Conservation (phyloP, 1,284 basidiomycete genomes). For the Tausonia pullulans region DNA sequence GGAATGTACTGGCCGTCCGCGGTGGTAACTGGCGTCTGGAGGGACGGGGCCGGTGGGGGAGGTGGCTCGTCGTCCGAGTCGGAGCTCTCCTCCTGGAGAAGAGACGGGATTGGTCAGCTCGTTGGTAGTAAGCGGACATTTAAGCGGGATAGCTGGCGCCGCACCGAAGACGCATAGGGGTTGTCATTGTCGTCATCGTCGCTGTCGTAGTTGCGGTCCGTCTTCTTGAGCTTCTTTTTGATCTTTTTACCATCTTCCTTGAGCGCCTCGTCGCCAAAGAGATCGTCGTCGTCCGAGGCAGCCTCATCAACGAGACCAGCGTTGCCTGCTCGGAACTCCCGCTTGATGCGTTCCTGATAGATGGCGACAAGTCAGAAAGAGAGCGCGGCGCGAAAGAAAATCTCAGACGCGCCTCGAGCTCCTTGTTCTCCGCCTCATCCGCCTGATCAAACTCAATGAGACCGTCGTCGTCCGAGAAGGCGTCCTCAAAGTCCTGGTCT, state of each 20-base stretch:
- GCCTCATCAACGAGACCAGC: constrained; percentile 56
- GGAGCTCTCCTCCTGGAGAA: constrained; percentile 21
- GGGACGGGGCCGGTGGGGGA: not conserved
- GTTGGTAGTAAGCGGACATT: not conserved
- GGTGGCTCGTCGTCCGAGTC: constrained; percentile 5
- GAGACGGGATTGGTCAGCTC: not conserved
- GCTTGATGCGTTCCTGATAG: constrained; percentile 64
- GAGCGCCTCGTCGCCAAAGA: constrained; percentile 36
- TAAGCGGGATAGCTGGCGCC: not conserved
- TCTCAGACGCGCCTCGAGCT: constrained; percentile 53
- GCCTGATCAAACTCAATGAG: constrained; percentile 54
- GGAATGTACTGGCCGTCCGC: not conserved
- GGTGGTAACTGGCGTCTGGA: not conserved
- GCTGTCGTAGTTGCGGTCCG: constrained; percentile 55
- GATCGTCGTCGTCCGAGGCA: constrained; percentile 42
- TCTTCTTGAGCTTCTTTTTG: constrained; percentile 61
- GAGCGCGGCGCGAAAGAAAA: not conserved
- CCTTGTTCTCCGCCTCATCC: constrained; percentile 73
- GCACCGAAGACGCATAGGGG: constrained; percentile 62
- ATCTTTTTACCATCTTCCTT: constrained; percentile 61
- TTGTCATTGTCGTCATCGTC: constrained; percentile 56
- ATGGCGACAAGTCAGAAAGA: not conserved
- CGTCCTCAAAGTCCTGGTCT: constrained; percentile 70
- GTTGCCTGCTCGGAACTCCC: constrained; percentile 60
- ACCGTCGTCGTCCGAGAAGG: constrained; percentile 78